Conservation (phyloP, 257 asterid species). For the Gentiana macrophylla region DNA sequence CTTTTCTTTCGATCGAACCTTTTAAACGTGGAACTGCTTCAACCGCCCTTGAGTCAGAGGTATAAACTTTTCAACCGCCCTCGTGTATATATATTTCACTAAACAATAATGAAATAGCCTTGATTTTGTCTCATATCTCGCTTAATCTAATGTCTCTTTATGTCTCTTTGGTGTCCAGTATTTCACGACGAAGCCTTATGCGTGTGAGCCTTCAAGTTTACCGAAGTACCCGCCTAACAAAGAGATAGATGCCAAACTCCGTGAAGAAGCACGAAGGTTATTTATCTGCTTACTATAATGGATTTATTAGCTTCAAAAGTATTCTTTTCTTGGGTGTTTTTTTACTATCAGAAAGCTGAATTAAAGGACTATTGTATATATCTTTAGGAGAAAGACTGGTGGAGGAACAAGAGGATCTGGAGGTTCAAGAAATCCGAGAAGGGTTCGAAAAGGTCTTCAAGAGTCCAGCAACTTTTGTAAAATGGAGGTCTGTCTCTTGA, state of each 20-base stretch:
- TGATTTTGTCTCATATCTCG: background rate
- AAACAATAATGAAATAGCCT: too few species aligned
- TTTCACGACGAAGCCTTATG: conserved; percentile 56
- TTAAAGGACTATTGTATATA: background rate
- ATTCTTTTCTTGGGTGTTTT: background rate
- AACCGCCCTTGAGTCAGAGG: conserved; percentile 65
- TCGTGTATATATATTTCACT: too few species aligned
- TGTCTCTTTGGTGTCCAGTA: conserved; percentile 31
- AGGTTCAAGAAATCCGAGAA: conserved; percentile 44
- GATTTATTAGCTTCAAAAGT: background rate
- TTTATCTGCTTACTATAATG: background rate
- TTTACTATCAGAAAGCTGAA: background rate
- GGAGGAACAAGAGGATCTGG: conserved; percentile 23
- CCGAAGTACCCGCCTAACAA: conserved; percentile 86
- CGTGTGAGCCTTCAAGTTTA: conserved; percentile 76
- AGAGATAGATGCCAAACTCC: conserved; percentile 89
- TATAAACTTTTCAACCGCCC: conserved; percentile 1
- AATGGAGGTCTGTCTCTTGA: conserved; percentile 44
- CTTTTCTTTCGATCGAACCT: conserved; percentile 69
- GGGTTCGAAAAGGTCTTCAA: conserved; percentile 36
- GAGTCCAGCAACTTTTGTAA: conserved; percentile 43
- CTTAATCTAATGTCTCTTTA: background rate
- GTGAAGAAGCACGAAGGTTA: conserved; percentile 69
- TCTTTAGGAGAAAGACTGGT: conserved; percentile 45
- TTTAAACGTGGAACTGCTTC: conserved; percentile 65